Percentiles rank a stretch among this genome's conserved stretches.
These are phyloP conservation scores for Lippia alba DNA, from an alignment of 305 asterid genomes.

Conservation along the genomic window DNA sequence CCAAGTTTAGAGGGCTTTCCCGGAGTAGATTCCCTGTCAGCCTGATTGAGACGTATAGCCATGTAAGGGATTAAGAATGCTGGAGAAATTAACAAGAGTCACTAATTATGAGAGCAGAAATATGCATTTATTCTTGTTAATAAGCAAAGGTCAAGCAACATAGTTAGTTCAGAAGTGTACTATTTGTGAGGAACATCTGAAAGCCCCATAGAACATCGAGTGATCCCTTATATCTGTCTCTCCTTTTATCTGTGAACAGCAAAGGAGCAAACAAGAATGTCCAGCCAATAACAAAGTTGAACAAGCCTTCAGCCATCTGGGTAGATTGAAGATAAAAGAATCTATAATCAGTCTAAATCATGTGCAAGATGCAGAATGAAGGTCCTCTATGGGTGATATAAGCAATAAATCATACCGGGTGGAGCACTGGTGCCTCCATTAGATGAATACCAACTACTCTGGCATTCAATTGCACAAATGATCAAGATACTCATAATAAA, in stretches of 20 bases:
- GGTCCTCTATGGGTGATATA: not conserved
- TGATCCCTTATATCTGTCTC: conserved; percentile 77
- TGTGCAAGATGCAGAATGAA: conserved; percentile 1
- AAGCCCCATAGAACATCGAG: conserved; percentile 81
- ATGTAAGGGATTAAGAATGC: conserved; percentile 93
- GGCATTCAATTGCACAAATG: conserved; percentile 47
- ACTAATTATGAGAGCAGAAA: conserved; percentile 5
- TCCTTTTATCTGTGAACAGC: conserved; percentile 80
- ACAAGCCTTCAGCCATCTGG: conserved; percentile 55
- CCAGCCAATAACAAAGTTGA: conserved; percentile 92
- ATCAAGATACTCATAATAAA: conserved; percentile 41
- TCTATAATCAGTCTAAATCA: conserved; percentile 10
- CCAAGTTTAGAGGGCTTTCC: conserved; percentile 60
- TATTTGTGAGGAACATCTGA: conserved; percentile 93
- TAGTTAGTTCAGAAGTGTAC: conserved; percentile 49
- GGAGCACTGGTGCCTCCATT: conserved; percentile 80
- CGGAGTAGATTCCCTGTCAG: conserved; percentile 45
- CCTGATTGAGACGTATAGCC: conserved; percentile 79
- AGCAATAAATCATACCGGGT: conserved; percentile 58
- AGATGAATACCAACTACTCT: conserved; percentile 91
- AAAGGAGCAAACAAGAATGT: conserved; percentile 90
- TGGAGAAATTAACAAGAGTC: conserved; percentile 32
- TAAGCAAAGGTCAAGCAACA: conserved; percentile 13
- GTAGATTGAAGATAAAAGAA: conserved; percentile 9
- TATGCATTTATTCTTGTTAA: conserved; percentile 10